Conservation (phyloP, 768 basidiomycete genomes). For the Candolleomyces aberdarensis region DNA sequence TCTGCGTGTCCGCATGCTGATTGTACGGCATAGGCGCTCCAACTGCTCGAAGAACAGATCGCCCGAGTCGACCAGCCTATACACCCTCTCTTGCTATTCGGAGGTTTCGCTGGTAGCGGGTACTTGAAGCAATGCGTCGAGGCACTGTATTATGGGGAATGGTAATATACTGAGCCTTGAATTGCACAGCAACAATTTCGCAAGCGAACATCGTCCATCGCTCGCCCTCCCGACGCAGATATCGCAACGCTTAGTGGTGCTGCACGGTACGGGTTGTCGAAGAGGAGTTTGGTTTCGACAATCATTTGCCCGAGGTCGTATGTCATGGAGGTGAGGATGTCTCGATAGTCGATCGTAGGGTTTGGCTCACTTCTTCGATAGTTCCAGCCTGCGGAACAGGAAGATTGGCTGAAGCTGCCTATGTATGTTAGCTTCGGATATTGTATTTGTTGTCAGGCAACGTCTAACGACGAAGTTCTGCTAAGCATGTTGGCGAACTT, state of each 20-base stretch:
- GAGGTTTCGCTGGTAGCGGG: conserved; percentile 85
- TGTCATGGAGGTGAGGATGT: conserved; percentile 70
- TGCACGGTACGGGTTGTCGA: conserved; percentile 83
- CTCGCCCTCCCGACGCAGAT: conserved; percentile 82
- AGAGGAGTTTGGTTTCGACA: too few species aligned
- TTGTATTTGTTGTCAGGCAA: conserved; percentile 48
- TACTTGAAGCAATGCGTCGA: conserved; percentile 80
- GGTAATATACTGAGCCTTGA: too few species aligned
- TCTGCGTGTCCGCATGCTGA: background rate
- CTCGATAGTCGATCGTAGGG: background rate
- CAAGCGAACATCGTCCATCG: conserved; percentile 66
- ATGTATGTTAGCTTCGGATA: conserved; percentile 48
- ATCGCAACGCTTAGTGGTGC: conserved; percentile 87
- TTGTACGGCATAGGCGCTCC: conserved; percentile 58
- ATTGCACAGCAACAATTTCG: conserved; percentile 62
- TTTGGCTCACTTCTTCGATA: background rate
- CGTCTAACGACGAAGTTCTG: conserved; percentile 81
- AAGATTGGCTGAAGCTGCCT: conserved; percentile 82
- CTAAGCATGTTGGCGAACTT: conserved; percentile 35
- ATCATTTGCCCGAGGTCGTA: conserved; percentile 92
- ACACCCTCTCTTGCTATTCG: conserved; percentile 85
- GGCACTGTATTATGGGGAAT: too few species aligned
- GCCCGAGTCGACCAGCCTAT: too few species aligned
- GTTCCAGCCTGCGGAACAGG: conserved; percentile 74
- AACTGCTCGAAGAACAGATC: conserved; percentile 75